Evolutionary conservation across 345 rosid genomes (phyloP), one percentile per base, ranked within the genome.

Genomic region (Capsella bursapastoris): DNA sequence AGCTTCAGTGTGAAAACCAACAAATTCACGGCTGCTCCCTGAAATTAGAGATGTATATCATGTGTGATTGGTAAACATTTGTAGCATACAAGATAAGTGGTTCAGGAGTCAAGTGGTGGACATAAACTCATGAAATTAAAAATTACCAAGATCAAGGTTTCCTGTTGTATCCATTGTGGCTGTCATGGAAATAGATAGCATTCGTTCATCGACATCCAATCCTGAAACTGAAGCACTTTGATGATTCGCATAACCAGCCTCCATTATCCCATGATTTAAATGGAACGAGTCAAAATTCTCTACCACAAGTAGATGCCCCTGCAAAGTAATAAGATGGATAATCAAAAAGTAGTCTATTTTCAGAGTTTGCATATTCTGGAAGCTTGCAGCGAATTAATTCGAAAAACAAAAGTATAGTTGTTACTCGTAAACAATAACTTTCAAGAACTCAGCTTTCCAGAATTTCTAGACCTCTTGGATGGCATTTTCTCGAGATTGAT

Each of bases 1-100:
- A 35, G 85, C 86, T 76, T 84, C 87, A 5, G 94, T 86, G 77
- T 65, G 59, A 71, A 89, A 94, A 51, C 98, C 96, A 6, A 84
- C 80, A 87, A 94, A 91, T 79, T 94, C 87, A 51, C 97, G 93
- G 83, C 98, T 94, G 77, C 97, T 94, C 22, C 98, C 98, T 93
- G 77, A 51, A 67, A 68, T 57, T 65, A 16, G 13, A 71, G 50
- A 65, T 66, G 67, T n/a, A 32, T 6, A 62, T 37, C 10, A 34
- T 31, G 43, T 5, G 16, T 27, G 28, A 37, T 34, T 51, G 34
- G n/a, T 45, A 4, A 6, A 12, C 40, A 22, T 27, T 6, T 49
- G 9, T 6, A 45, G 32, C 65, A 35, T 31, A 10, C 51, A 68
- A 27, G n/a, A 45, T 45, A 45, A 45, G 3, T 51, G 22, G 62